These are phyloP conservation scores for Neurospora sp. DNA, from an alignment of 495 filamentous ascomycete genomes.

Conservation along the genomic window DNA sequence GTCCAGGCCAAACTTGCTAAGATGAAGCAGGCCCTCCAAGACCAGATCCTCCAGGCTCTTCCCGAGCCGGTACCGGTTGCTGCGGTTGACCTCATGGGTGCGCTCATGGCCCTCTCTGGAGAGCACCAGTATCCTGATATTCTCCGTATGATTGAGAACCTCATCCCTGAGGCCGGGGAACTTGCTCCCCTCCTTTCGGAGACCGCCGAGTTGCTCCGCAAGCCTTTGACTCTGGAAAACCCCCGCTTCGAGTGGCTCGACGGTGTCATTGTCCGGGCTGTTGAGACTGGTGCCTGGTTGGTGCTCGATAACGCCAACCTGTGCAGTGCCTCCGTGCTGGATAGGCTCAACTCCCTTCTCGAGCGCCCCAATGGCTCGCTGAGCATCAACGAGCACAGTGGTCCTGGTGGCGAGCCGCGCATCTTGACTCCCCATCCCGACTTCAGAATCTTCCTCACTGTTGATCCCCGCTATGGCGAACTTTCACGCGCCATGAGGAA, in stretches of 20 bases:
- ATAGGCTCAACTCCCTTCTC: slow-evolving; percentile 87
- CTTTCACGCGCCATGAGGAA: slow-evolving; percentile 96
- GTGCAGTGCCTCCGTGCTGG: slow-evolving; percentile 88
- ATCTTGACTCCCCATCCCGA: slow-evolving; percentile 73
- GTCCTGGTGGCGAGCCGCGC: slow-evolving; percentile 68
- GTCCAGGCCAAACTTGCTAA: slow-evolving; percentile 45
- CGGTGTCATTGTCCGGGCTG: slow-evolving; percentile 76
- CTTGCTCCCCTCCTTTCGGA: slow-evolving; percentile 20
- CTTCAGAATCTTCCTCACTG: slow-evolving; percentile 89
- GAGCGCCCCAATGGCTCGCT: slow-evolving; percentile 75
- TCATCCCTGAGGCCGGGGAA: slow-evolving; percentile 18
- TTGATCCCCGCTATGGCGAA: slow-evolving; percentile 89
- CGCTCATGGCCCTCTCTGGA: slow-evolving; percentile 19
- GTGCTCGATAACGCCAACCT: slow-evolving; percentile 95
- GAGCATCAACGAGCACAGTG: slow-evolving; percentile 84
- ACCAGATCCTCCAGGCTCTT: slow-evolving; percentile 41
- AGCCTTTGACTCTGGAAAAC: slow-evolving; percentile 42
- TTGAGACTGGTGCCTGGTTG: slow-evolving; percentile 83
- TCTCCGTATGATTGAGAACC: slow-evolving; percentile 19
- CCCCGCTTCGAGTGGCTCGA: slow-evolving; percentile 96
- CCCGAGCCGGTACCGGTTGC: slow-evolving; percentile 31
- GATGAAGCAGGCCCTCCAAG: slow-evolving; percentile 45
- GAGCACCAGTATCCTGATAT: slow-evolving; percentile 23
- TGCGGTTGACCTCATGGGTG: slow-evolving; percentile 33
- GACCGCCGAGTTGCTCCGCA: slow-evolving; percentile 28